A percentile compares a stretch with the other conserved stretches of the same genome.
Evolutionary conservation across 176 grass and related monocot genomes (phyloP).

Genomic region (Paspalum vaginatum): DNA sequence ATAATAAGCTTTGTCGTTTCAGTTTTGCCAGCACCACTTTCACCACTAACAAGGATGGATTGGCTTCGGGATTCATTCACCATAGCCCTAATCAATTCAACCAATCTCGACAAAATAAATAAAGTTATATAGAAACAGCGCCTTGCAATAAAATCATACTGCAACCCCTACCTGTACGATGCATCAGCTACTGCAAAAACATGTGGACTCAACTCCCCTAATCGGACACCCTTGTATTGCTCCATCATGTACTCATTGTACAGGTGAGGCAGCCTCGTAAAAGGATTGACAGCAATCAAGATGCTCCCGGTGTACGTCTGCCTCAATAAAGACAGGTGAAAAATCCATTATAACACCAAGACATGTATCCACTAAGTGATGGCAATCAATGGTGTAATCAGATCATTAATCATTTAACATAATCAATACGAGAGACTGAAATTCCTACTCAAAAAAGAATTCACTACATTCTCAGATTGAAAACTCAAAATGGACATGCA

Average conservation of each 20-base stretch:
- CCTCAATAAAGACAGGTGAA: slow-evolving; percentile 45
- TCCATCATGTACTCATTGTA: slow-evolving; percentile 99
- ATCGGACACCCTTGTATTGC: slow-evolving; percentile 83
- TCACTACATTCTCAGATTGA: background rate
- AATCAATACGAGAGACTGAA: background rate
- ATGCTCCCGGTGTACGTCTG: slow-evolving; percentile 99
- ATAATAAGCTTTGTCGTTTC: slow-evolving; percentile 99
- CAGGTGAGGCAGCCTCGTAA: slow-evolving; percentile 92
- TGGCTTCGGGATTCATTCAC: slow-evolving; percentile 81
- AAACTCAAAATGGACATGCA: background rate
- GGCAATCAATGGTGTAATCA: slow-evolving; percentile 18
- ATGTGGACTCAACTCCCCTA: slow-evolving; percentile 98
- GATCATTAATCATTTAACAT: slow-evolving; percentile 31
- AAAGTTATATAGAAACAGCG: background rate
- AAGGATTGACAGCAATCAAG: slow-evolving; percentile 98
- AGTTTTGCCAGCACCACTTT: slow-evolving; percentile 98
- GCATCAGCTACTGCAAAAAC: slow-evolving; percentile 97
- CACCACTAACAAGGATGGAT: slow-evolving; percentile 97
- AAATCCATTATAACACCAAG: slow-evolving; percentile 28
- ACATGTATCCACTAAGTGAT: slow-evolving; percentile 24
- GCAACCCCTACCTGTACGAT: slow-evolving; percentile 72
- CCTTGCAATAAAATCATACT: slow-evolving; percentile 30
- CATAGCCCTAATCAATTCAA: slow-evolving; percentile 74
- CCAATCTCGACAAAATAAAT: slow-evolving; percentile 23
- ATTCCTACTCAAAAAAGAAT: background rate